phyloP scores from a whole-genome alignment of 768 basidiomycete species.

The Suillus americanus region DNA sequence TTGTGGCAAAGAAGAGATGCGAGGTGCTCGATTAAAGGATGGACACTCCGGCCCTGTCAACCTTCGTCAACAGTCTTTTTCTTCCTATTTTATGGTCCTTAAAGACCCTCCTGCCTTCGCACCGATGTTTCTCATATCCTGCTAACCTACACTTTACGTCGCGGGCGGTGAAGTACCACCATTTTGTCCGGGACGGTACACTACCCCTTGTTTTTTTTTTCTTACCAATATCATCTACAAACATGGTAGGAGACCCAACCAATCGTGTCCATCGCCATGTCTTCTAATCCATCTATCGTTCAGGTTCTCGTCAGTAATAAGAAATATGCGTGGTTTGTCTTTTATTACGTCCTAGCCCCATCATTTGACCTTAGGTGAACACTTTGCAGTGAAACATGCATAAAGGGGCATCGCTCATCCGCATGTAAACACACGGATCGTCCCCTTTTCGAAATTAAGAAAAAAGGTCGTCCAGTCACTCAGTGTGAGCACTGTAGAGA shows the following conservation, averaged over 20 bases:
- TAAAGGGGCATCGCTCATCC: conserved; percentile 91
- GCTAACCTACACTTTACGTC: conserved; percentile 57
- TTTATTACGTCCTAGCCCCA: not conserved
- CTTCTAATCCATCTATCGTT: not conserved
- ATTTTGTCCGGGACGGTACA: conserved; percentile 32
- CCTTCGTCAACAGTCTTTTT: conserved; percentile 48
- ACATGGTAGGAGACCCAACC: conserved; percentile 19
- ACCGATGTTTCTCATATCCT: conserved; percentile 31
- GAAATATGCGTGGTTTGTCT: conserved; percentile 81
- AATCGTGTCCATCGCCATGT: conserved; percentile 41
- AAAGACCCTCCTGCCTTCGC: conserved; percentile 36
- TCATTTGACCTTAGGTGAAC: conserved; percentile 11
- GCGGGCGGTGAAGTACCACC: conserved; percentile 53
- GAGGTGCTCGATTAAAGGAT: conserved; percentile 27
- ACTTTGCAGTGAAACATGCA: conserved; percentile 76
- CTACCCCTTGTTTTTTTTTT: conserved; percentile 2
- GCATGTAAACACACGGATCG: conserved; percentile 87
- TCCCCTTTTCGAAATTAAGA: conserved; percentile 80
- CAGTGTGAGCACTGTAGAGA: conserved; percentile 54
- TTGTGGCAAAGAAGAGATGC: conserved; percentile 24
- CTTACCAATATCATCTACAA: conserved; percentile 11
- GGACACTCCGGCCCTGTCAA: conserved; percentile 40
- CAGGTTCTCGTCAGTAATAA: conserved; percentile 72
- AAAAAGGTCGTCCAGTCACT: conserved; percentile 57
- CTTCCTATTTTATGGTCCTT: conserved; percentile 44